Evolutionary conservation across 164 flowering plant genomes (phyloP), one percentile per base, ranked within the genome.

Genomic region (Liriodendron chinense): DNA sequence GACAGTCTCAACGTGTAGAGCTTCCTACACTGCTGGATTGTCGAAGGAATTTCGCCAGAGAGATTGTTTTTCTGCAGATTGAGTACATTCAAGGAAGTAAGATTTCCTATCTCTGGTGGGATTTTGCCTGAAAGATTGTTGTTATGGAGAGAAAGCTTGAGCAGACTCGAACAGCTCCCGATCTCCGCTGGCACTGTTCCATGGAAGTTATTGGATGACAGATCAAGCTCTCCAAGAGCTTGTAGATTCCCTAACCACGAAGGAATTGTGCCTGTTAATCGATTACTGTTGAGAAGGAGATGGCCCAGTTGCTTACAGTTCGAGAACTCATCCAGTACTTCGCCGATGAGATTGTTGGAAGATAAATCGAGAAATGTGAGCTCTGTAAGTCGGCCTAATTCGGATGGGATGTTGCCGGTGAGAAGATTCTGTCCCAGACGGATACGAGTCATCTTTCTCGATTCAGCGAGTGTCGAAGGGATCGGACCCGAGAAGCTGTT

Each of bases 401-500:
- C 85, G 0, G 84, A 66, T 63, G 98, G 94, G 47, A 95, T 85
- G 53, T 48, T 22, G 5, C 94, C 97, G 0, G 73, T 79, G 13
- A 95, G 83, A 69, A 61, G 83, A 81, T 95, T 95, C 53, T 84
- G 77, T 0, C 93, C 96, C 26, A 95, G 93, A 59, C 98, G 93
- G 28, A 93, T 84, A 26, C 98, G 94, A 63, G 43, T 80, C 5
- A 95, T 80, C 69, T 85, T 87, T 76, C 65, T 80, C 0, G 94
- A 91, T 73, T 79, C 59, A 71, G 89, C 78, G 53, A 95, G 80
- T 34, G 77, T 65, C 47, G 88, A 69, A 62, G 99, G 96, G 72
- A 95, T 88, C 22, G 82, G 74, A 71, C 96, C 93, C 7, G 91
- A 85, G 87, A 95, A 93, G 72, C 94, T 91, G 82, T 93, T 95